Evolutionary conservation across 2,329 filamentous ascomycete species (phyloP).

Genomic region (Pyricularia grisea): DNA sequence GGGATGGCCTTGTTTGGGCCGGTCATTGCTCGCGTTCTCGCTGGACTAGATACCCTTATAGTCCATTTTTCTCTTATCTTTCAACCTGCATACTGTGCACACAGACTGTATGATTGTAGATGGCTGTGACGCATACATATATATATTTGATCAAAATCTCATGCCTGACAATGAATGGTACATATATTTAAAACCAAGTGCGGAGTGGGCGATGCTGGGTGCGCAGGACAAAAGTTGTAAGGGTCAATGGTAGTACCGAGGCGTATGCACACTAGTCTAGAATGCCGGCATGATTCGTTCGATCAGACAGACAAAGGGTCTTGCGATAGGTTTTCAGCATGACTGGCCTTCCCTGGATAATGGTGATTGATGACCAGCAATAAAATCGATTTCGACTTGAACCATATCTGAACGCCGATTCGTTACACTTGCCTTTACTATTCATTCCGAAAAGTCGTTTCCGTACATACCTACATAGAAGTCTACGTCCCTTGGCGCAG

Average conservation of each 20-base stretch:
- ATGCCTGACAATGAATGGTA: too few species aligned
- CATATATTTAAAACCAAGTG: too few species aligned
- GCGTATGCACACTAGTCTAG: too few species aligned
- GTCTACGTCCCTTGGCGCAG: background rate
- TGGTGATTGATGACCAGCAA: background rate
- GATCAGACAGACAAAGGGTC: too few species aligned
- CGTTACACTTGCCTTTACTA: background rate
- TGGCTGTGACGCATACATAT: background rate
- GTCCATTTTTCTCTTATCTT: background rate
- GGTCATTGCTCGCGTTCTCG: conserved; percentile 3
- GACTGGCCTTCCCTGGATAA: background rate
- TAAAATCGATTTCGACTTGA: too few species aligned
- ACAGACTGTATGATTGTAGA: background rate
- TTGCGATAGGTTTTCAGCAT: background rate
- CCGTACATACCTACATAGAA: background rate
- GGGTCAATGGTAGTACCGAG: background rate
- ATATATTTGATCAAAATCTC: background rate
- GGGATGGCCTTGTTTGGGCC: conserved; percentile 3
- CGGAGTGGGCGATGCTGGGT: background rate
- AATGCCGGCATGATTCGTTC: too few species aligned
- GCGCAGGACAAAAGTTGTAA: background rate
- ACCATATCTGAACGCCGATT: background rate
- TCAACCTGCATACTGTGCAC: background rate
- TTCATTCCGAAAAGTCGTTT: background rate
- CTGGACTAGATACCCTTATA: conserved; percentile 5